A percentile compares a stretch with the other conserved stretches of the same genome.
Conservation (phyloP, 352 stramenopile genomes). For the Globisporangium canariense region DNA sequence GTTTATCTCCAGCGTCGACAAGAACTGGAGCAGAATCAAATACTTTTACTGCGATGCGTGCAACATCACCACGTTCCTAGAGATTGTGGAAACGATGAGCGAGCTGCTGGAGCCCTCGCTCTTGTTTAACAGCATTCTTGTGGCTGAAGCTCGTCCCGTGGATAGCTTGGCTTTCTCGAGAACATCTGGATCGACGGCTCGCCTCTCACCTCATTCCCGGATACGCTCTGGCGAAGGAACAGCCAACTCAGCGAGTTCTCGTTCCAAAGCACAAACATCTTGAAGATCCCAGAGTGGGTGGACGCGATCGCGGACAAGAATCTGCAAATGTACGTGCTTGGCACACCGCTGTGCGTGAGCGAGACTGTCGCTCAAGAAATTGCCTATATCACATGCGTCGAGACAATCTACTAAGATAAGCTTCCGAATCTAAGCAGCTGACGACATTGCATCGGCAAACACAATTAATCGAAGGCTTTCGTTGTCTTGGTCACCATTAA, state of each 20-base stretch:
- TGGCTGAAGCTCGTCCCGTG: background rate
- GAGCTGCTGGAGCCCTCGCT: conserved; percentile 6
- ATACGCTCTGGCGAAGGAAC: conserved; percentile 10
- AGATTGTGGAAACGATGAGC: background rate
- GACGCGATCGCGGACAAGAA: background rate
- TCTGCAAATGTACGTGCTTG: conserved; percentile 10
- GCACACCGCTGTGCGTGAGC: conserved; percentile 18
- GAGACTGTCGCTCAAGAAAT: background rate
- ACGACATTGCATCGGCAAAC: no score
- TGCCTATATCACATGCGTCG: background rate
- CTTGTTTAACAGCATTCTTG: background rate
- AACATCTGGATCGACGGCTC: conserved; percentile 5
- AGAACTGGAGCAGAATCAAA: conserved; percentile 8
- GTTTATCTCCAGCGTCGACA: background rate
- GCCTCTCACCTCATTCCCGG: background rate
- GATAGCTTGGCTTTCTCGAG: background rate
- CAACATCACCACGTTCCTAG: conserved; percentile 1
- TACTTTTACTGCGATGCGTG: conserved; percentile 16
- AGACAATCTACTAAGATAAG: background rate
- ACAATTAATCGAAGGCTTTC: no score
- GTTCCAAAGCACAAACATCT: conserved; percentile 9
- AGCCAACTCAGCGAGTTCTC: conserved; percentile 6
- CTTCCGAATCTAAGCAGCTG: background rate
- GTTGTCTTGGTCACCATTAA: no score
- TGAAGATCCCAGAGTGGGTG: conserved; percentile 9